Evolutionary conservation across 169 alveolate genomes (phyloP).

Genomic region (Plasmodium berghei): DNA sequence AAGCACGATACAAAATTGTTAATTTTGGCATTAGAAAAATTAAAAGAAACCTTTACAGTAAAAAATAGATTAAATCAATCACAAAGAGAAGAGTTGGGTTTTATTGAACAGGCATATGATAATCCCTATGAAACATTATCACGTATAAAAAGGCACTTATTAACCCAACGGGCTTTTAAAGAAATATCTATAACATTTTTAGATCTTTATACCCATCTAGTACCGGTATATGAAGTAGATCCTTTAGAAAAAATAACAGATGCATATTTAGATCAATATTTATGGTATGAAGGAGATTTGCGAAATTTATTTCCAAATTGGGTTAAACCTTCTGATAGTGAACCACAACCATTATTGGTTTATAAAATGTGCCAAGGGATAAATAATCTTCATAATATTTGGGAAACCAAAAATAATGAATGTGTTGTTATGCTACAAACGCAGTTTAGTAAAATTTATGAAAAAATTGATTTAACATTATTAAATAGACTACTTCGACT

Average conservation of each 20-base stretch:
- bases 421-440: slow-evolving; percentile 96
- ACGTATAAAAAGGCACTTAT: slow-evolving; percentile 98
- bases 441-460: slow-evolving; percentile 91
- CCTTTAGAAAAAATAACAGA: slow-evolving; percentile 99
- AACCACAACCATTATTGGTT: slow-evolving; percentile 99
- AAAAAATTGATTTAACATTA: slow-evolving; percentile 98
- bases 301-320: slow-evolving; percentile 99
- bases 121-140: slow-evolving; percentile 99
- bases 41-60: slow-evolving; percentile 97
- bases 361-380: slow-evolving; percentile 99
- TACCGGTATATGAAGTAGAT: slow-evolving; percentile 99
- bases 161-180: slow-evolving; percentile 99
- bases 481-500: slow-evolving; percentile 97
- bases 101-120: slow-evolving; percentile 99
- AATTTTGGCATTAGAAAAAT: slow-evolving; percentile 97
- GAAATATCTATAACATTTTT: slow-evolving; percentile 98
- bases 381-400: slow-evolving; percentile 97
- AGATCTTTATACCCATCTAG: slow-evolving; percentile 98
- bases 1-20: slow-evolving; percentile 99
- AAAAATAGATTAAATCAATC: slow-evolving; percentile 97
- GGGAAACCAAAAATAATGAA: slow-evolving; percentile 97
- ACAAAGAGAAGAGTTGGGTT: slow-evolving; percentile 99
- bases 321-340: slow-evolving; percentile 99
- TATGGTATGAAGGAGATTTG: slow-evolving; percentile 99
- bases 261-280: slow-evolving; percentile 99